Evolutionary conservation across 2,329 filamentous ascomycete species (phyloP), one percentile per base, ranked within the genome.

Genomic region (Cytospora paraplurivora): DNA sequence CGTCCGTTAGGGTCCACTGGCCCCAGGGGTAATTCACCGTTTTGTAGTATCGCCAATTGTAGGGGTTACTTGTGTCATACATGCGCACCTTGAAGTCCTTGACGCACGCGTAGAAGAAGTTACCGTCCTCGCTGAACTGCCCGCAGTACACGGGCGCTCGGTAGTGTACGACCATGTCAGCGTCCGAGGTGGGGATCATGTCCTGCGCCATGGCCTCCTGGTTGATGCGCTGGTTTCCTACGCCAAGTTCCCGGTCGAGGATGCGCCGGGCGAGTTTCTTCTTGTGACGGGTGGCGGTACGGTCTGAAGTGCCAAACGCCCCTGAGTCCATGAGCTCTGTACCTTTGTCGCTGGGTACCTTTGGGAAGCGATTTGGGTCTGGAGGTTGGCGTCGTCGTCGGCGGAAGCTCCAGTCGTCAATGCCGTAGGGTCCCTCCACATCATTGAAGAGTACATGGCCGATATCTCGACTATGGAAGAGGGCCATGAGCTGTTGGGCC

Each of bases 41-140:
- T 78, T 94, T 98, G 81, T 97, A 97, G 75, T 97, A 93, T 73
- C 89, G 90, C 95, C 95, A 99, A 68, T 93, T 85, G 76, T 95
- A 96, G 0, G 94, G 93, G 70, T 97, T 97, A 1, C 91, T 93
- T 0, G 95, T 98, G 75, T 98, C 94, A 76, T 98, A 99, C 91
- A 99, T 93, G 59, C 93, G 89, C 11, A 99, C 93, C 69, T 88
- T 90, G 78, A 97, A 97, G 76, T 98, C 93, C 75, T 97, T 92
- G 11, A 90, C 90, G 71, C 91, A 95, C 7, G 90, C 88, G 73
- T 94, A 98, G 79, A 97, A 98, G 79, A 98, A 98, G 75, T 97
- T 96, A 33, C 95, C 95, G 70, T 99, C 95, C 68, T 96, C 91
- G 0, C 92, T 97, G 74, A 98, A 99, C 73, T 98, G 94, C 1